These are phyloP conservation scores for Albugo candida DNA, from an alignment of 352 stramenopile genomes.

Conservation along the genomic window DNA sequence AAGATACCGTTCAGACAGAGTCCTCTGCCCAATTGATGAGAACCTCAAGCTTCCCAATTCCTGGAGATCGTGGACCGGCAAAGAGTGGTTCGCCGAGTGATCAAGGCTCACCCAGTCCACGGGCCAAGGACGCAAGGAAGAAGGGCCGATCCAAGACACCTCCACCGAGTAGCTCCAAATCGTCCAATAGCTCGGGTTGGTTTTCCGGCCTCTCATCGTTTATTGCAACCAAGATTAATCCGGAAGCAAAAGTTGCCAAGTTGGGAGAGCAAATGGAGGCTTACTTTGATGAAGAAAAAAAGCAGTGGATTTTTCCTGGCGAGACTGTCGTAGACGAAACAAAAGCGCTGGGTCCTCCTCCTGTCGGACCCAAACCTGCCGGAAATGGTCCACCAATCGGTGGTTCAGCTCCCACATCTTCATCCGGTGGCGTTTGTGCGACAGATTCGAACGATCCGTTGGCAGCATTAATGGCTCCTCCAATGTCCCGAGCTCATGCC, in stretches of 20 bases:
- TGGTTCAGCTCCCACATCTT: constrained; percentile 43
- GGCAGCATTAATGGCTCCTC: constrained; percentile 61
- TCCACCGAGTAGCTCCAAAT: constrained; percentile 41
- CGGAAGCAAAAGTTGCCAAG: constrained; percentile 64
- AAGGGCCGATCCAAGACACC: constrained; percentile 52
- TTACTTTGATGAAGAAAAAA: constrained; percentile 63
- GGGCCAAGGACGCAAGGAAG: constrained; percentile 26
- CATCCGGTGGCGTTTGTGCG: constrained; percentile 12
- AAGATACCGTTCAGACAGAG: no score
- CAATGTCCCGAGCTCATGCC: constrained; percentile 23
- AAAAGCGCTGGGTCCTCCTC: constrained; percentile 40
- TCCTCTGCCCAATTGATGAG: no score
- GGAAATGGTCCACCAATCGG: constrained; percentile 13
- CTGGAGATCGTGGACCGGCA: no score
- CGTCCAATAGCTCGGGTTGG: constrained; percentile 23
- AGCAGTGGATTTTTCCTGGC: constrained; percentile 77
- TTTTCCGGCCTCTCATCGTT: constrained; percentile 24
- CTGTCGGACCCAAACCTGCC: constrained; percentile 33
- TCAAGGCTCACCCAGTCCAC: constrained; percentile 4
- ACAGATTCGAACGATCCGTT: constrained; percentile 30
- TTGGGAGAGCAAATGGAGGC: constrained; percentile 58
- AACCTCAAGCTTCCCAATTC: no score
- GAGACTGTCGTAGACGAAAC: constrained; percentile 39
- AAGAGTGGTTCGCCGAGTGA: no score
- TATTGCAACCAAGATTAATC: constrained; percentile 61